Evolutionary conservation across 768 basidiomycete species (phyloP), one percentile per base, ranked within the genome.

Genomic region (Trametes punicea): DNA sequence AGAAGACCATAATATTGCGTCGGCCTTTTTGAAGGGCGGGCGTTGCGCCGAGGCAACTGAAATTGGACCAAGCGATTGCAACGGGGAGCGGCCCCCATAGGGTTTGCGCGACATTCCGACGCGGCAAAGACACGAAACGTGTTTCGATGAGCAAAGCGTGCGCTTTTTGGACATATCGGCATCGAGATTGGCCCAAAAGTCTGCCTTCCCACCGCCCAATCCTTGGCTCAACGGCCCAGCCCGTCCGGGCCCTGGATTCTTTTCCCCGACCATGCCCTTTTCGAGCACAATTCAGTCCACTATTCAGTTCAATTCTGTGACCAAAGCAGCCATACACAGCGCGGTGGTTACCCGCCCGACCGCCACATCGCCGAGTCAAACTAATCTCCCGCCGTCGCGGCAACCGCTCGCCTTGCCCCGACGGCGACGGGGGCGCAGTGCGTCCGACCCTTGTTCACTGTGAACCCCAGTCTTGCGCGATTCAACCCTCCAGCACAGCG

Each of bases 71-170:
- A 74, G 76, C 77, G 72, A 76, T 72, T 71, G 77, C 74, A 75
- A 77, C 75, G 75, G 72, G 71, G 67, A 67, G 72, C 75, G 75
- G 76, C 74, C 77, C 74, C 75, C 76, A 74, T 70, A 67, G 67
- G 76, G 77, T 76, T 75, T 74, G 75, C 62, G 64, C 66, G 62
- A 69, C 69, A 66, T 76, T 73, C 68, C 69, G 76, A 77, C 81
- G 82, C 79, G 85, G 84, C 75, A 76, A 66, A 64, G 75, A 80
- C 81, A 78, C 80, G 78, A 83, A 85, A 87, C 85, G 85, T 87
- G 84, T 85, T 85, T 80, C 83, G 81, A 76, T 77, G 78, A 75
- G 75, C 67, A 65, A 65, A 63, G 59, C 54, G 29, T 57, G 56
- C 77, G 76, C 65, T 67, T 63, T 67, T 69, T 67, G 66, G 69